These are phyloP conservation scores for Debaryomyces nepalensis DNA, from an alignment of 1,139 yeast genomes.

Conservation along the genomic window DNA sequence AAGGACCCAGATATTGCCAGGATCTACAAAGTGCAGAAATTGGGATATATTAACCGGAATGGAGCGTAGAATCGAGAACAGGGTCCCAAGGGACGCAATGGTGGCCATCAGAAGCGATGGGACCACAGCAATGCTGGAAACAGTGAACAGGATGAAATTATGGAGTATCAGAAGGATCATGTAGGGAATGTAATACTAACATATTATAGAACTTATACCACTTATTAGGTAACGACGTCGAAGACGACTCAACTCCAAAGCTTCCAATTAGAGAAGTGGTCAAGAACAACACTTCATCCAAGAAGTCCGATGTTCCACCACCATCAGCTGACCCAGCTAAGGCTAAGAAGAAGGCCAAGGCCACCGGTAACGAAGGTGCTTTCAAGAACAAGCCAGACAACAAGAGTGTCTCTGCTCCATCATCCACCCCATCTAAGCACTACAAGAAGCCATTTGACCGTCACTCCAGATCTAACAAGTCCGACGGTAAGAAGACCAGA, in stretches of 20 bases:
- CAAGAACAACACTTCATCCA: conserved; percentile 82
- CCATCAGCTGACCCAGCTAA: conserved; percentile 79
- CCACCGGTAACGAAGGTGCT: conserved; percentile 90
- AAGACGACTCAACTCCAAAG: conserved; percentile 57
- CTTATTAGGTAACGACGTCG: conserved; percentile 78
- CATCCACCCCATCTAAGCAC: conserved; percentile 56
- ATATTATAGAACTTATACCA: conserved; percentile 48
- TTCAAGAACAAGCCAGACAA: conserved; percentile 76
- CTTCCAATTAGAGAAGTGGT: conserved; percentile 74
- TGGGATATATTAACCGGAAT: not conserved
- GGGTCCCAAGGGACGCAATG: no score
- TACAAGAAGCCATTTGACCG: conserved; percentile 75
- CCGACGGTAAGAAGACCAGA: conserved; percentile 84
- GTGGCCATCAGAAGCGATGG: no score
- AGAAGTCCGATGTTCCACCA: conserved; percentile 87
- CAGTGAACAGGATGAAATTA: no score
- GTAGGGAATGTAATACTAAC: conserved; percentile 26
- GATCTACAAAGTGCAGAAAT: not conserved
- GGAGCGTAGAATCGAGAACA: not conserved
- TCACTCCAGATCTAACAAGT: conserved; percentile 81
- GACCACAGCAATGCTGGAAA: no score
- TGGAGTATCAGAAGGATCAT: not conserved
- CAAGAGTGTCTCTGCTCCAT: conserved; percentile 67
- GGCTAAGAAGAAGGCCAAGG: conserved; percentile 75
- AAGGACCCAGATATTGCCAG: not conserved